Evolutionary conservation across 257 asterid genomes (phyloP).

Genomic region (Henckelia pumila): DNA sequence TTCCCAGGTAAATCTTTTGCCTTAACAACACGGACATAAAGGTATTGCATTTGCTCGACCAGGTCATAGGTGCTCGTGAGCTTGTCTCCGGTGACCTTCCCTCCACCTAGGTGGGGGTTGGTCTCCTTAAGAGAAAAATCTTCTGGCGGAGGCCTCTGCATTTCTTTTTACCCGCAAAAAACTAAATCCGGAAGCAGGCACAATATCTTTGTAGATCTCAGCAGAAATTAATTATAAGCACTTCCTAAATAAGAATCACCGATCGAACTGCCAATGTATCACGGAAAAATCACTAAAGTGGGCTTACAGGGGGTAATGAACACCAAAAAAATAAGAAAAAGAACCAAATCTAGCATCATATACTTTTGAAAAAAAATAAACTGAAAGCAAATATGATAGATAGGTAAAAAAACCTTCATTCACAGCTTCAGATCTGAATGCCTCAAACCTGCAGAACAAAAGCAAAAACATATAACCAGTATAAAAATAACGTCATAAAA

Average conservation of each 20-base stretch:
- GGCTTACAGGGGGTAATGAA: neutral
- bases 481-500: neutral
- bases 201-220: neutral
- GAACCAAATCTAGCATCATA: neutral
- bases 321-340: neutral
- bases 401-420: conserved; percentile 19
- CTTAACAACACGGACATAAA: conserved; percentile 67
- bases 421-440: conserved; percentile 45
- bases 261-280: neutral
- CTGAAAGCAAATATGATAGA: conserved; percentile 21
- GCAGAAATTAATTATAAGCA: neutral
- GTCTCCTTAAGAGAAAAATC: conserved; percentile 59
- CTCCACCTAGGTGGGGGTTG: conserved; percentile 71
- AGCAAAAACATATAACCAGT: conserved; percentile 13
- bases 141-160: conserved; percentile 61
- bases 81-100: conserved; percentile 64
- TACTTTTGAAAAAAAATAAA: neutral
- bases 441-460: conserved; percentile 38
- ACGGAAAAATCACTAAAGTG: conserved; percentile 2
- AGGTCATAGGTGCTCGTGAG: conserved; percentile 74
- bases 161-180: conserved; percentile 33
- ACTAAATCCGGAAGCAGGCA: conserved; percentile 7
- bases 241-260: neutral
- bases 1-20: conserved; percentile 65
- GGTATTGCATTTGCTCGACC: conserved; percentile 77